Base-by-base conservation (phyloP, 83 land plant species). In the Diphasiastrum complanatum region DNA sequence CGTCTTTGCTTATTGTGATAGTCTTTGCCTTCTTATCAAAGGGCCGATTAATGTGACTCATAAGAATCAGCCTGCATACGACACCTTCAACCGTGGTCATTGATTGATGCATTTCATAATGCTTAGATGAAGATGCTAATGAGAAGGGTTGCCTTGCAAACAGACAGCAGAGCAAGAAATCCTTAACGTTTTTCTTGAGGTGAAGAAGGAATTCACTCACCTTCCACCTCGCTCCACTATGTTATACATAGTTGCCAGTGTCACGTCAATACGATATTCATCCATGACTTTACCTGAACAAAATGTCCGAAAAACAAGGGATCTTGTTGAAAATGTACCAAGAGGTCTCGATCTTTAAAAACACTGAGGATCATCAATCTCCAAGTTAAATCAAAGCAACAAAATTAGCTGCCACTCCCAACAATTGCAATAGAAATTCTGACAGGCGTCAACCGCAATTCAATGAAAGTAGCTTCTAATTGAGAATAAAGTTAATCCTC, bases 161-260 rank as follows among this genome's bases (percentile, higher is more conserved):
- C 0, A 50, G 23, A 11, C 16, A 18, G 10, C 10, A 23, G 16
- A 50, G 12, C 12, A 16, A 50, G 1, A n/a, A 40, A 8, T 40
- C 12, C 43, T 40, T 40, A n/a, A n/a, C n/a, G n/a, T n/a, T n/a
- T n/a, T n/a, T n/a, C n/a, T n/a, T n/a, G n/a, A n/a, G n/a, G n/a
- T n/a, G n/a, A n/a, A n/a, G n/a, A n/a, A n/a, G 5, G 23, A 18
- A 48, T 48, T 18, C 31, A 33, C 63, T 45, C 33, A 77, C 80
- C 81, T 75, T 12, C 81, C 81, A 2, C 81, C 81, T n/a, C 81
- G 81, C 60, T 78, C 81, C 28, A 78, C 74, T 28, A 78, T 75
- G 69, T 78, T 78, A 63, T 78, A 78, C 81, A 78, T 78, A 50
- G 81, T 78, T 45, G 81, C 80, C 2, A 78, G 66, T 30, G 81